These are phyloP conservation scores for Oryza glaberrima DNA, from an alignment of 176 grass and related monocot species.

Conservation along the genomic window DNA sequence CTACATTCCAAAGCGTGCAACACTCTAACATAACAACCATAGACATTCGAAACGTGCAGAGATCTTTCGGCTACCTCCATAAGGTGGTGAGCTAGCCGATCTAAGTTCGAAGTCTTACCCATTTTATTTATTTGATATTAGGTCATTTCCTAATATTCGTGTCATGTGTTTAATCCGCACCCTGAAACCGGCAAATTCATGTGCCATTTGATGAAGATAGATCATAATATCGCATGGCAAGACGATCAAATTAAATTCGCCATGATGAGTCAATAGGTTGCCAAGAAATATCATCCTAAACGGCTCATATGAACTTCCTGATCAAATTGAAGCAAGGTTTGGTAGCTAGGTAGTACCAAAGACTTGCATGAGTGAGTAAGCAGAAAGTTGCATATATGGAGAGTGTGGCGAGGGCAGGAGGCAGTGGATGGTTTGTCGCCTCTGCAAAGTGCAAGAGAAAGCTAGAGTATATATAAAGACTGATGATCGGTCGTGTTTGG, in stretches of 20 bases:
- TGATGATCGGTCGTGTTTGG: not conserved
- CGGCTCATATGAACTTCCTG: not conserved
- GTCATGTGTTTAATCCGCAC: too few species aligned
- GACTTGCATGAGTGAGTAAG: constrained; percentile 6
- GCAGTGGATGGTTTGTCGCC: not conserved
- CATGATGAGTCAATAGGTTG: too few species aligned
- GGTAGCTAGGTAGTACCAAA: not conserved
- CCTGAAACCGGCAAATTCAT: too few species aligned
- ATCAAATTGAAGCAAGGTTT: not conserved
- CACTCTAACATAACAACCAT: too few species aligned
- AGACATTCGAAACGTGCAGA: too few species aligned
- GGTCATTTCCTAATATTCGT: too few species aligned
- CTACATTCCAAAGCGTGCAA: too few species aligned
- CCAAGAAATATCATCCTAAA: too few species aligned
- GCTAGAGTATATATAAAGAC: not conserved
- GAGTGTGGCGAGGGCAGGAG: not conserved
- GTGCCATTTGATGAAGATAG: not conserved
- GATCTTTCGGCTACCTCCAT: too few species aligned
- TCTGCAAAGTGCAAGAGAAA: not conserved
- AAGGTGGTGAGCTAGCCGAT: too few species aligned
- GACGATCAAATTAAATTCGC: not conserved
- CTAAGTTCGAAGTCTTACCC: too few species aligned
- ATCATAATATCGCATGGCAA: not conserved
- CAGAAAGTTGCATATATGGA: constrained; percentile 9
- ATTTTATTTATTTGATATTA: too few species aligned